Percentiles rank a stretch among this genome's conserved stretches.
phyloP scores from a whole-genome alignment of 495 filamentous ascomycete species.

The Xylaria grammica region DNA sequence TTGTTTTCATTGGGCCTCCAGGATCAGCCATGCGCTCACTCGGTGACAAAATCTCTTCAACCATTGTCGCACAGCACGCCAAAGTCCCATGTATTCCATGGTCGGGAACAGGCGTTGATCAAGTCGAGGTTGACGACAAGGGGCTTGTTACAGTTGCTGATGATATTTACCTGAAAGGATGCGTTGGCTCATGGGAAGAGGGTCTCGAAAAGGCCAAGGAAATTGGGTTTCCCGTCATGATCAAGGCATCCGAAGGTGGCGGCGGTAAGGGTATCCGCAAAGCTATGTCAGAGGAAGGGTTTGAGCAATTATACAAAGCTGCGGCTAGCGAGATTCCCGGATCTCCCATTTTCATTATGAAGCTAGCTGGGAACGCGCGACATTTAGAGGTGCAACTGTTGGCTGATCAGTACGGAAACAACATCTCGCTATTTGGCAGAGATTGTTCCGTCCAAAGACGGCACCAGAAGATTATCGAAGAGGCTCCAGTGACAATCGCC shows the following conservation, averaged over 20 bases:
- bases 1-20: conserved; percentile 97
- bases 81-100: conserved; percentile 97
- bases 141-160: conserved; percentile 93
- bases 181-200: conserved; percentile 85
- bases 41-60: conserved; percentile 99
- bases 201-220: conserved; percentile 83
- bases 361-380: conserved; percentile 92
- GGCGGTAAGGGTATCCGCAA: conserved; percentile 99
- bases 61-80: conserved; percentile 98
- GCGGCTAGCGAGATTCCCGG: conserved; percentile 98
- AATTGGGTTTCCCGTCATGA: conserved; percentile 99
- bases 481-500: conserved; percentile 96
- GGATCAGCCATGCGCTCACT: conserved; percentile 98
- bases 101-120: conserved; percentile 90
- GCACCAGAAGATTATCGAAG: conserved; percentile 99
- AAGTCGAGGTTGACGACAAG: conserved; percentile 76
- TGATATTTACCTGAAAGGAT: conserved; percentile 86
- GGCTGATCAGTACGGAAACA: conserved; percentile 99
- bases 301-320: conserved; percentile 85
- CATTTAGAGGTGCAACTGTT: conserved; percentile 98
- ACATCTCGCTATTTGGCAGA: conserved; percentile 97
- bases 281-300: conserved; percentile 84
- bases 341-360: conserved; percentile 99
- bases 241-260: conserved; percentile 99
- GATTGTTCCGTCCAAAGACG: conserved; percentile 98